Base-by-base conservation (phyloP, 2,329 filamentous ascomycete species). In the Epichloe coenophiala region DNA sequence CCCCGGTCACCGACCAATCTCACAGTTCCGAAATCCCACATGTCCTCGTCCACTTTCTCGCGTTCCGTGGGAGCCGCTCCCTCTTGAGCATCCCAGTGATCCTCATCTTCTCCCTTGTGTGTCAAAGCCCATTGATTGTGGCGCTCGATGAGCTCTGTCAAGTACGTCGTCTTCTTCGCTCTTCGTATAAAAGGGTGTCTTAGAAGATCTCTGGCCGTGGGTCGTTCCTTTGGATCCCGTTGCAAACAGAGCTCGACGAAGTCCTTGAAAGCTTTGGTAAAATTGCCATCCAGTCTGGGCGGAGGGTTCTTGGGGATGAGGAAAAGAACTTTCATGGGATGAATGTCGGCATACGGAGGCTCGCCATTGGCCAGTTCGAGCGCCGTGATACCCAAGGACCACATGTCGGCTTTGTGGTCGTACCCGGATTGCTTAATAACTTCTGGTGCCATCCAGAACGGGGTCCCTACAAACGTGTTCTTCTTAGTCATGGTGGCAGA, bases 401-500 rank as follows among this genome's bases (percentile, higher is more conserved):
- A 97, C 52, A 97, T 95, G 63, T 97, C 91, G 43, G 91, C 91
- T 70, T 96, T 96, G 71, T 95, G 88, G 66, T 96, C 91, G 71
- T 97, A 96, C 46, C 91, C 91, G 52, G 89, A 95, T 67, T 98
- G 91, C 70, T 95, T 95, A 67, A 98, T 98, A 50, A 97, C 91
- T 69, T 98, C 91, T 11, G 91, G 91, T 3, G 93, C 91, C 91
- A 98, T 98, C 93, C 93, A 98, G 65, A 97, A 98, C 1, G 93
- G 91, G 0, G 91, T 97, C 36, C 93, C 93, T 35, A 98, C 91
- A 66, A 97, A 98, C 0, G 91, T 97, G 65, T 97, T 97, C 72
- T 97, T 97, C 76, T 97, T 97, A 55, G 91, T 96, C 90, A 97
- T 97, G 47, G 91, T 98, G 6, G 91, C 91, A 9, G 91, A 94